Evolutionary conservation across 2,329 filamentous ascomycete species (phyloP).

Genomic region (Penicillium sp.): DNA sequence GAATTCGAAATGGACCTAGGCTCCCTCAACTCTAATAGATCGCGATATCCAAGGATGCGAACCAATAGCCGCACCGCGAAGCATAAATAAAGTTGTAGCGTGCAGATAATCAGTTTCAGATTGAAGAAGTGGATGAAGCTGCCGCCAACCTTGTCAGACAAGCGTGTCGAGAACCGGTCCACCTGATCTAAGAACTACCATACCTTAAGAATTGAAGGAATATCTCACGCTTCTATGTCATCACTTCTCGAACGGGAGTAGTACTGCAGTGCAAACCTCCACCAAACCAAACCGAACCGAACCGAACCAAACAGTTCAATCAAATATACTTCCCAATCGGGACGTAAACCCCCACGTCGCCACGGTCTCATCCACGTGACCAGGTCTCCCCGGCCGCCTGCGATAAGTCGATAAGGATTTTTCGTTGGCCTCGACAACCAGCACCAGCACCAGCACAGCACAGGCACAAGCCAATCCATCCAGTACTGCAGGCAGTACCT

Average conservation of each 20-base stretch:
- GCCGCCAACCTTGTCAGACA: no score
- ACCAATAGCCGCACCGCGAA: not conserved
- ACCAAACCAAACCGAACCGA: no score
- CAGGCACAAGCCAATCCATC: not conserved
- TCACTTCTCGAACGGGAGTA: no score
- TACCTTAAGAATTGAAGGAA: no score
- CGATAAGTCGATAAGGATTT: conserved; percentile 22
- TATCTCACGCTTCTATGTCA: no score
- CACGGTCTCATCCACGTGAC: conserved; percentile 15
- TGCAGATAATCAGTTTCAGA: not conserved
- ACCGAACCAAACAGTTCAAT: no score
- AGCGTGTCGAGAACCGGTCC: no score
- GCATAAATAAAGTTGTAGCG: not conserved
- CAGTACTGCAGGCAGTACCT: conserved; percentile 27
- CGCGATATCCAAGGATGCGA: not conserved
- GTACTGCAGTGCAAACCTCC: no score
- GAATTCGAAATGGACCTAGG: not conserved
- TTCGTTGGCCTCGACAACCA: conserved; percentile 1
- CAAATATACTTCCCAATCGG: conserved; percentile 2
- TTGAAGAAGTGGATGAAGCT: no score
- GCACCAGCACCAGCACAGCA: not conserved
- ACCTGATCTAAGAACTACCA: no score
- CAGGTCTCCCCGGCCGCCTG: no score
- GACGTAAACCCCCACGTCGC: not conserved
- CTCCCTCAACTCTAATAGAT: not conserved